Evolutionary conservation across 345 rosid species (phyloP).

Genomic region (Eucalyptus albens): DNA sequence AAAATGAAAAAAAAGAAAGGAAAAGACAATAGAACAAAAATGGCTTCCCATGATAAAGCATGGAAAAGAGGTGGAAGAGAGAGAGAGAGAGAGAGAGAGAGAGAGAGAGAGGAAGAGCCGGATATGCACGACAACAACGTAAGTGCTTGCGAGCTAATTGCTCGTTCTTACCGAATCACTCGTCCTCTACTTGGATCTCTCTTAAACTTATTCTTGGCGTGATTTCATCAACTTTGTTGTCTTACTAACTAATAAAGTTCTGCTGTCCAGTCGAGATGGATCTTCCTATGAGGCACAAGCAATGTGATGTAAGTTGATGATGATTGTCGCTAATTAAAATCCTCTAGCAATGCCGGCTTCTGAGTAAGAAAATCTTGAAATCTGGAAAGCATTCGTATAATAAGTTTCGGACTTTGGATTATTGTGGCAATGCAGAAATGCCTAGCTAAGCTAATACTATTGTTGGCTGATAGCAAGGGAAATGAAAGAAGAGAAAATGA

Average conservation of each 20-base stretch:
- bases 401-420: neutral
- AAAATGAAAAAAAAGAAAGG: neutral
- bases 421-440: neutral
- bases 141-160: neutral
- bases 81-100: neutral
- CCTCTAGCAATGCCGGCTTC: neutral
- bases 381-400: neutral
- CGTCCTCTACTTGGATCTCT: neutral
- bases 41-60: neutral
- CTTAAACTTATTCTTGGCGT: neutral
- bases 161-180: conserved; percentile 4
- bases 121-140: conserved; percentile 12
- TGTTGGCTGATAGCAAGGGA: neutral
- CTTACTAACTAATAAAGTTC: neutral
- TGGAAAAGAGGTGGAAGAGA: neutral
- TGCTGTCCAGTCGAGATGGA: neutral
- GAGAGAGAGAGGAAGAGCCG: neutral
- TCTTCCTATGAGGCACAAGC: neutral
- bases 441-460: neutral
- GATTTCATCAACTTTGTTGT: neutral
- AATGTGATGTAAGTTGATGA: neutral
- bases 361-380: neutral
- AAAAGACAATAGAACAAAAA: neutral
- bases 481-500: neutral
- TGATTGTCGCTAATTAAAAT: neutral